Base-by-base conservation (phyloP, 192 early-diverging fungal species). In the Coemansia sp. region DNA sequence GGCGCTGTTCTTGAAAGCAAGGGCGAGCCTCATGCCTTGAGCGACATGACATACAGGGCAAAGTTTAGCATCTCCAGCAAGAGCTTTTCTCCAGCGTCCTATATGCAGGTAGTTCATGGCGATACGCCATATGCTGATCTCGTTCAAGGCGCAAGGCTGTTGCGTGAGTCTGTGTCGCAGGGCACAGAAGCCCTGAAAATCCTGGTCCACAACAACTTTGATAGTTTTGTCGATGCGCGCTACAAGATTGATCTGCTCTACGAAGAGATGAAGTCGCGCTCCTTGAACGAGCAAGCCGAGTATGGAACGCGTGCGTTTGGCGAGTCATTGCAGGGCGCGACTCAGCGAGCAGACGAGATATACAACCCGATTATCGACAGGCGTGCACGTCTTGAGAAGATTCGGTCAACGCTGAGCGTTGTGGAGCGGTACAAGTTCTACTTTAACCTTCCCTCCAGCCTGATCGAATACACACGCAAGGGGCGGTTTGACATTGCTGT, bases 391-490 rank as follows among this genome's bases (percentile, higher is more conserved):
- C 92, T 92, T 1, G 97, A 96, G 62, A 93, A 93, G 81, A 89
- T 99, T n/a, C 87, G 93, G 9, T 88, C 87, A 9, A 94, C 97
- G 5, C 87, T 99, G 10, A 87, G 84, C 46, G 82, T 98, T n/a
- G 84, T 99, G n/a, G 93, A 95, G 69, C 87, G 94, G 50, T 99
- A 95, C 87, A 92, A 93, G 69, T 95, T 98, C 76, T 96, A 97
- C 74, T 98, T 99, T 74, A 96, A 94, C 69, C 74, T 99, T n/a
- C 95, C 97, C 7, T 90, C 89, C 50, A 93, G 87, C 42, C 80
- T 99, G 17, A 87, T 88, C 53, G 93, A 95, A 58, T 90, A 88
- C 45, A 91, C 93, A 38, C 85, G 88, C 64, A 90, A 93, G 87
- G 93, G 87, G 58, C 92, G 93, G 71, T 94, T 92, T 65, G 95